phyloP scores from a whole-genome alignment of 1,139 yeast species.

The Kazachstania sp. region DNA sequence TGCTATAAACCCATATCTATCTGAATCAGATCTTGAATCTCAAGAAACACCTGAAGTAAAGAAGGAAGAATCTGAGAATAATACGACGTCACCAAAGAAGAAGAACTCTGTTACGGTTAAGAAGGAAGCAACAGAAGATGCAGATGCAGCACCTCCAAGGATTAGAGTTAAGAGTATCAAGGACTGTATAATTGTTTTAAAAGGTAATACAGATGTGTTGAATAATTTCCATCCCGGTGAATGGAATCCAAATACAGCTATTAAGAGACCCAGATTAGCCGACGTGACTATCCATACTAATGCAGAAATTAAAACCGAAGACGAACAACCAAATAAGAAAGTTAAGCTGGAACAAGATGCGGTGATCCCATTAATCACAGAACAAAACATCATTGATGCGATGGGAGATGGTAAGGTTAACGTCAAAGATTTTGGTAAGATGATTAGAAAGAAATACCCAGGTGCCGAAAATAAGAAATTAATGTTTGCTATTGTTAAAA shows the following conservation, averaged over 20 bases:
- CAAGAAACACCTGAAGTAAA: constrained; percentile 39
- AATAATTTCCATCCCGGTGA: constrained; percentile 68
- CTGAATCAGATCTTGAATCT: constrained; percentile 61
- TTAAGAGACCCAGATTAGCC: constrained; percentile 36
- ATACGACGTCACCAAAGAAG: constrained; percentile 7
- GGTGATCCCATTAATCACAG: constrained; percentile 40
- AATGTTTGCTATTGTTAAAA: constrained; percentile 60
- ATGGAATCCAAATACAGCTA: constrained; percentile 63
- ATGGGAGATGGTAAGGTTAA: constrained; percentile 36
- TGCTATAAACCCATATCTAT: constrained; percentile 71
- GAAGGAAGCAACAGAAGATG: constrained; percentile 12
- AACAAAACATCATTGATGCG: constrained; percentile 59
- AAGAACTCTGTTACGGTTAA: constrained; percentile 19
- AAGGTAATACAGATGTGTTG: constrained; percentile 54
- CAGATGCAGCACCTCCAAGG: constrained; percentile 27
- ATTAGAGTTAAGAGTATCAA: constrained; percentile 45
- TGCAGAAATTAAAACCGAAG: constrained; percentile 9
- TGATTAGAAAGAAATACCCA: constrained; percentile 53
- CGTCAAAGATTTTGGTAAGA: constrained; percentile 57
- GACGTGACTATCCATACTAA: constrained; percentile 3
- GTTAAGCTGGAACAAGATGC: constrained; percentile 11
- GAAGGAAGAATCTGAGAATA: constrained; percentile 37
- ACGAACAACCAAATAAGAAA: constrained; percentile 13
- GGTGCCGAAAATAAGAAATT: constrained; percentile 59
- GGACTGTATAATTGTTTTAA: constrained; percentile 60